Conservation (phyloP, 495 filamentous ascomycete genomes). For the Copromyces sp. region DNA sequence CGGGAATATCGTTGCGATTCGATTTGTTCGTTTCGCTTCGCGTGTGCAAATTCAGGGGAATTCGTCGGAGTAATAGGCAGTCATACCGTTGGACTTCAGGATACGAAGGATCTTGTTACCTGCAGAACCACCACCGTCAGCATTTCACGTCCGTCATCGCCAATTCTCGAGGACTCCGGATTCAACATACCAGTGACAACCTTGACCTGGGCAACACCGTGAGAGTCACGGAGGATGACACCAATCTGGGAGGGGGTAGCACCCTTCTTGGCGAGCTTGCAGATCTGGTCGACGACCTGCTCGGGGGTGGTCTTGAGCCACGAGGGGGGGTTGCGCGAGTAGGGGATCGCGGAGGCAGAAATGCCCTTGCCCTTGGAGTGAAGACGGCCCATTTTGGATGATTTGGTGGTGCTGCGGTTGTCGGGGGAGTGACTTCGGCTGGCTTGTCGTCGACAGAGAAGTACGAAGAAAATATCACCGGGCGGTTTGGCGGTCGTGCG, state of each 20-base stretch:
- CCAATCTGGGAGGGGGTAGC: slow-evolving; percentile 96
- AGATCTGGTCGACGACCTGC: slow-evolving; percentile 95
- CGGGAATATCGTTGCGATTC: not conserved
- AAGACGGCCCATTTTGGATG: slow-evolving; percentile 84
- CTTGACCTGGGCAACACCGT: slow-evolving; percentile 95
- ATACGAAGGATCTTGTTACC: slow-evolving; percentile 99
- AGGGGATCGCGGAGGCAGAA: slow-evolving; percentile 84
- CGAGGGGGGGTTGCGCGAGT: slow-evolving; percentile 80
- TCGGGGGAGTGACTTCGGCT: slow-evolving; percentile 3
- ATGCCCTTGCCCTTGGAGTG: slow-evolving; percentile 99
- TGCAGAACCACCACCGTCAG: slow-evolving; percentile 26
- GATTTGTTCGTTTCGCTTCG: slow-evolving; percentile 6
- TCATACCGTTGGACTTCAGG: slow-evolving; percentile 64
- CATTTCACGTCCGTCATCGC: not conserved
- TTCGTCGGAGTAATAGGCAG: not conserved
- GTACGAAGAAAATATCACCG: slow-evolving; percentile 9
- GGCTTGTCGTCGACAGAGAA: slow-evolving; percentile 14
- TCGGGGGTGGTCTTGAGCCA: slow-evolving; percentile 90
- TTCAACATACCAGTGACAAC: slow-evolving; percentile 75
- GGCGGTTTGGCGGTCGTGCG: slow-evolving; percentile 1
- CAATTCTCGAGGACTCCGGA: slow-evolving; percentile 2
- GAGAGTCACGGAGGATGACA: slow-evolving; percentile 92
- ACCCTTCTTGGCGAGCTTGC: slow-evolving; percentile 96
- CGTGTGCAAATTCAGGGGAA: slow-evolving; percentile 4
- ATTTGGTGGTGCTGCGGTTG: slow-evolving; percentile 25